These are phyloP conservation scores for Cryptosporidium ryanae DNA, from an alignment of 169 alveolate species.

Conservation along the genomic window DNA sequence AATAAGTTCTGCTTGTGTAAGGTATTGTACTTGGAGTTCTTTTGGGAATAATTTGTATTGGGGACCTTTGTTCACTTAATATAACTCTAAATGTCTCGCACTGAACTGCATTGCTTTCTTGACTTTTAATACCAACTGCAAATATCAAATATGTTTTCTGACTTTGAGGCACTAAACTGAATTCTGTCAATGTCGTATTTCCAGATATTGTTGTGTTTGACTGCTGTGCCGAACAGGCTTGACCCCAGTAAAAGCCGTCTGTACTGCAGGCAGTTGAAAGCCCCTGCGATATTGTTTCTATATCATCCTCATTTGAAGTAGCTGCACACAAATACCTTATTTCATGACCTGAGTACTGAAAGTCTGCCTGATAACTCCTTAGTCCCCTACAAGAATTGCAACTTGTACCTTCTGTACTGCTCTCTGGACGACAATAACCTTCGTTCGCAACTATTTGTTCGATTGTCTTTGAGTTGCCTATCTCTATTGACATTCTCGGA, in stretches of 20 bases:
- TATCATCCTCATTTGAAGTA: constrained; percentile 19
- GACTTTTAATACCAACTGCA: constrained; percentile 42
- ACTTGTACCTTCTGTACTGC: neutral
- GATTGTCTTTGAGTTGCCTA: constrained; percentile 39
- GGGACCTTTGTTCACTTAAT: constrained; percentile 1
- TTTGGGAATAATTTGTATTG: constrained; percentile 30
- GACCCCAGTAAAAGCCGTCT: constrained; percentile 70
- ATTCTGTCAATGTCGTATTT: constrained; percentile 25
- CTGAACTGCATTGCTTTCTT: constrained; percentile 8
- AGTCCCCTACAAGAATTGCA: constrained; percentile 56
- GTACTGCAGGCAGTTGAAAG: constrained; percentile 33
- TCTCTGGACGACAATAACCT: constrained; percentile 28
- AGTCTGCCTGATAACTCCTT: constrained; percentile 70
- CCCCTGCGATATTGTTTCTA: constrained; percentile 6
- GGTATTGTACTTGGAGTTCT: constrained; percentile 17
- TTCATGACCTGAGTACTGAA: constrained; percentile 22
- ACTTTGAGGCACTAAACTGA: constrained; percentile 34
- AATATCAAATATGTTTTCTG: constrained; percentile 5
- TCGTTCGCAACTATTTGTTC: constrained; percentile 32
- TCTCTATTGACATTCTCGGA: constrained; percentile 34
- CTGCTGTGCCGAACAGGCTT: constrained; percentile 68
- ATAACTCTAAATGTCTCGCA: constrained; percentile 8
- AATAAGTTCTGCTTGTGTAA: neutral
- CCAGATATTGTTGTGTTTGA: constrained; percentile 63
- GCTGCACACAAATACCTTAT: constrained; percentile 51